Conservation (phyloP, 2,329 filamentous ascomycete genomes). For the Fusarium sp. region DNA sequence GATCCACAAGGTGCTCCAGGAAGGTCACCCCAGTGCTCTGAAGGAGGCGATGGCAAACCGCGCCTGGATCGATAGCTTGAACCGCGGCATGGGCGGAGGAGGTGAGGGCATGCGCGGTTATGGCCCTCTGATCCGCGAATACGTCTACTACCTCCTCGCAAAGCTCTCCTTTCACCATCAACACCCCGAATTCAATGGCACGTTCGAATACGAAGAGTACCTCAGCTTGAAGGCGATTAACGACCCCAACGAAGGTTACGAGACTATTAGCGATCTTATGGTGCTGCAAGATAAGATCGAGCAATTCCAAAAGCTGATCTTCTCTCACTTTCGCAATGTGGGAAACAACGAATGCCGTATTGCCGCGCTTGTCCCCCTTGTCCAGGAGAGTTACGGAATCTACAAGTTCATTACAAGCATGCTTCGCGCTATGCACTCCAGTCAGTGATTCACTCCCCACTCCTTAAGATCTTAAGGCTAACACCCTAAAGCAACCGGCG, state of each 20-base stretch:
- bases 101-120: slow-evolving; percentile 93
- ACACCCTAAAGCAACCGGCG: slow-evolving; percentile 78
- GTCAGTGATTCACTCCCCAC: slow-evolving; percentile 64
- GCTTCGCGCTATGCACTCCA: slow-evolving; percentile 97
- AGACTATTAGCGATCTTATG: slow-evolving; percentile 98
- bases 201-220: slow-evolving; percentile 99
- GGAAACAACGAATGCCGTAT: slow-evolving; percentile 98
- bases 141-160: slow-evolving; percentile 93
- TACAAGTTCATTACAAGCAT: slow-evolving; percentile 99
- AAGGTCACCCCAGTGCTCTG: slow-evolving; percentile 90
- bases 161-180: slow-evolving; percentile 98
- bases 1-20: slow-evolving; percentile 96
- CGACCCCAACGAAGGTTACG: slow-evolving; percentile 97
- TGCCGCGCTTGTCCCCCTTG: slow-evolving; percentile 90
- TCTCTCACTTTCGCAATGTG: slow-evolving; percentile 93
- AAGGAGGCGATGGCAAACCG: slow-evolving; percentile 91
- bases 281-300: slow-evolving; percentile 98
- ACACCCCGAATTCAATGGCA: slow-evolving; percentile 97
- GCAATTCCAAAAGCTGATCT: slow-evolving; percentile 97
- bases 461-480: slow-evolving; percentile 31
- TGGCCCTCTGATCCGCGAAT: slow-evolving; percentile 93
- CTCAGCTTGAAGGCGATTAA: slow-evolving; percentile 98
- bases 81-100: slow-evolving; percentile 82
- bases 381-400: slow-evolving; percentile 98
- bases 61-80: slow-evolving; percentile 93